A percentile compares a stretch with the other conserved stretches of the same genome.
These are phyloP conservation scores for Berberis thunbergii DNA, from an alignment of 164 flowering plant genomes.

Conservation along the genomic window DNA sequence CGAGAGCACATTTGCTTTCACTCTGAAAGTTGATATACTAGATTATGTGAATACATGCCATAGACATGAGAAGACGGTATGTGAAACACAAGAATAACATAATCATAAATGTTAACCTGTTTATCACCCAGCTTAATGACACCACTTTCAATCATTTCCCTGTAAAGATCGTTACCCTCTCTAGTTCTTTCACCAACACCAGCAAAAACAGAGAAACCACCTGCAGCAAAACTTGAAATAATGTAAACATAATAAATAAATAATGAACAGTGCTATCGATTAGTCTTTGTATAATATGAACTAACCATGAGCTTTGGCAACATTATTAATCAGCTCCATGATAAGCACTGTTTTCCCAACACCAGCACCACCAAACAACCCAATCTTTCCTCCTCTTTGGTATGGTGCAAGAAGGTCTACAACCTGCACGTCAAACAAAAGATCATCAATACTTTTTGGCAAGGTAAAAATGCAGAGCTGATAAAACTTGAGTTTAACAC, in stretches of 20 bases:
- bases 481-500: not conserved
- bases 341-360: constrained; percentile 52
- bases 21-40: constrained; percentile 7
- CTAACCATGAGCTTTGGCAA: constrained; percentile 89
- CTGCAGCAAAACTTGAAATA: constrained; percentile 17
- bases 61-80: not conserved
- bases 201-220: constrained; percentile 94
- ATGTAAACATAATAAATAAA: not conserved
- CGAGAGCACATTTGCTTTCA: constrained; percentile 31
- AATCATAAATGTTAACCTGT: constrained; percentile 31
- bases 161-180: constrained; percentile 89
- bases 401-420: constrained; percentile 33
- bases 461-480: too few species aligned
- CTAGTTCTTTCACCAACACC: constrained; percentile 92
- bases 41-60: not conserved
- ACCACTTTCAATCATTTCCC: constrained; percentile 95
- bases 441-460: not conserved
- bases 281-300: not conserved
- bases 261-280: not conserved
- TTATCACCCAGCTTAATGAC: constrained; percentile 90
- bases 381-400: constrained; percentile 35
- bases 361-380: constrained; percentile 35
- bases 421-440: constrained; percentile 20
- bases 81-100: not conserved
- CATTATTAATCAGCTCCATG: constrained; percentile 91